Conservation (phyloP, 2,329 filamentous ascomycete species). For the Pseudocercospora fuligena region DNA sequence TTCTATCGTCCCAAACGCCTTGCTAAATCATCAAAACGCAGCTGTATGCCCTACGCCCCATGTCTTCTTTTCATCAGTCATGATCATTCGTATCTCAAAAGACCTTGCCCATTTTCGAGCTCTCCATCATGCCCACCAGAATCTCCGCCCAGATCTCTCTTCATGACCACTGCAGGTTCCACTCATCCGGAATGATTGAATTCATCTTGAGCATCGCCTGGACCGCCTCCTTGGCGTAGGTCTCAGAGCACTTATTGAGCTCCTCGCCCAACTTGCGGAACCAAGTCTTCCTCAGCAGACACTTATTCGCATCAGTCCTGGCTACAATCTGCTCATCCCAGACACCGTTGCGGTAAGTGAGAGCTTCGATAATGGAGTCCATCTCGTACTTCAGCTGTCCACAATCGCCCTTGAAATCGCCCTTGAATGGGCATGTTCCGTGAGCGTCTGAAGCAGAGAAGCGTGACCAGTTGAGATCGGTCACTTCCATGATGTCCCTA, state of each 20-base stretch:
- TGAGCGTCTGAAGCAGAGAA: not conserved
- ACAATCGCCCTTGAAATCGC: not conserved
- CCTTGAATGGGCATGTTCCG: not conserved
- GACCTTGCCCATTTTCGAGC: too few relatives aligned
- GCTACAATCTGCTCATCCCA: not conserved
- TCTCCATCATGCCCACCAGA: too few relatives aligned
- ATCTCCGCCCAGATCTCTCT: too few relatives aligned
- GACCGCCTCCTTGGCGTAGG: too few relatives aligned
- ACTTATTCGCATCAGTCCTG: not conserved
- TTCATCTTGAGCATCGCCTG: too few relatives aligned
- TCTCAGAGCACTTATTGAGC: not conserved
- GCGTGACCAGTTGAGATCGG: not conserved
- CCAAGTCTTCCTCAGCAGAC: not conserved
- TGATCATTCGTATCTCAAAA: too few relatives aligned
- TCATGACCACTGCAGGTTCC: too few relatives aligned
- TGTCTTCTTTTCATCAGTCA: too few relatives aligned
- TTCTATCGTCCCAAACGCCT: too few relatives aligned
- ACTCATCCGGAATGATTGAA: too few relatives aligned
- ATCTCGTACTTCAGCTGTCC: not conserved
- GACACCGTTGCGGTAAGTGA: not conserved
- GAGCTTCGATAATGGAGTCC: not conserved
- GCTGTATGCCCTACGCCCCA: too few relatives aligned
- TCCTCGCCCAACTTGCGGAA: not conserved
- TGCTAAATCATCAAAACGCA: too few relatives aligned
- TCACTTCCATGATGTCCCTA: not conserved